These are phyloP conservation scores for Penicillium arizonense DNA, from an alignment of 495 filamentous ascomycete species.

Conservation along the genomic window DNA sequence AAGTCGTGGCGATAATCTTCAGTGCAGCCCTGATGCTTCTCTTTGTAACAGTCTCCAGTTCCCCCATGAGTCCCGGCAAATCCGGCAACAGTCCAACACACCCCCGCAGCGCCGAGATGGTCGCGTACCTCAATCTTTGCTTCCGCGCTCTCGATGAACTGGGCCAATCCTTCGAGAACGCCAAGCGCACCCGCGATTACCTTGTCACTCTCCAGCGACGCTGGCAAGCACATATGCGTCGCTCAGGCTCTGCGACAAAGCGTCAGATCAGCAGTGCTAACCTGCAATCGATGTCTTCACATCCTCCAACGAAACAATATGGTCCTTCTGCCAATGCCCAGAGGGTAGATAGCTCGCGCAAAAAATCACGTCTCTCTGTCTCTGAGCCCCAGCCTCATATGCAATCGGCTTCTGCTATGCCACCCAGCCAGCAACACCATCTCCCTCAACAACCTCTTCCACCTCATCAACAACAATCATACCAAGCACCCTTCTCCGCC, in stretches of 20 bases:
- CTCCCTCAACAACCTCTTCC: conserved; percentile 1
- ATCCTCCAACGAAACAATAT: conserved; percentile 1
- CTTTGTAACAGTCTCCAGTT: conserved; percentile 44
- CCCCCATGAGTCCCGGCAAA: conserved; percentile 22
- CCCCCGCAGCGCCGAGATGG: conserved; percentile 39
- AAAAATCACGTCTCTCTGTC: conserved; percentile 28
- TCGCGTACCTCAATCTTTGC: conserved; percentile 46
- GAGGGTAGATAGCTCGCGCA: conserved; percentile 20
- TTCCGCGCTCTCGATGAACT: conserved; percentile 48
- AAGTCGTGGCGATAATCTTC: conserved; percentile 51
- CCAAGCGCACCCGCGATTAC: conserved; percentile 45
- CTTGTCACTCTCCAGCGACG: conserved; percentile 45
- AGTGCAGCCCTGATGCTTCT: conserved; percentile 49
- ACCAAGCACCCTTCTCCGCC: conserved; percentile 4
- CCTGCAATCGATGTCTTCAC: conserved; percentile 2
- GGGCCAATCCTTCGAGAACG: conserved; percentile 47
- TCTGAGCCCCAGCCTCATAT: background rate
- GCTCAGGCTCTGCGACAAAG: conserved; percentile 35
- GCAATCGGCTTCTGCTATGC: background rate
- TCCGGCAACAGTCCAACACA: conserved; percentile 21
- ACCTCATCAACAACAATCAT: conserved; percentile 5
- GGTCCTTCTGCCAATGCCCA: background rate
- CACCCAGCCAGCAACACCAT: conserved; percentile 1
- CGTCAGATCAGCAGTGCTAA: conserved; percentile 33
- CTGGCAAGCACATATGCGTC: conserved; percentile 47